Evolutionary conservation across 192 early-diverging fungal genomes (phyloP).

Genomic region (Coemansia biformis): DNA sequence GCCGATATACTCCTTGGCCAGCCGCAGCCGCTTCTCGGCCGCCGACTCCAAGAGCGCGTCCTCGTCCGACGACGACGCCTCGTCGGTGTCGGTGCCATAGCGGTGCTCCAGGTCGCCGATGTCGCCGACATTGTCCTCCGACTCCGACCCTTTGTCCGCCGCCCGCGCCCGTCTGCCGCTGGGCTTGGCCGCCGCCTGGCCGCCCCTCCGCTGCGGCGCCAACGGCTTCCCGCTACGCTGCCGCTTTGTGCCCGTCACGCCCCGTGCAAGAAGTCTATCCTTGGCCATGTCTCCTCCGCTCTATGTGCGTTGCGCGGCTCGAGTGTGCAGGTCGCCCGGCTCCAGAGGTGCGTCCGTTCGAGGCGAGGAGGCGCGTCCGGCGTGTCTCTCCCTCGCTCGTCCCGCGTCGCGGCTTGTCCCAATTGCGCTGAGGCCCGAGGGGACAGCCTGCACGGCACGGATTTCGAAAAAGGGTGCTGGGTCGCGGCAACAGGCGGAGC

Average conservation of each 20-base stretch:
- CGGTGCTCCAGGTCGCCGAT: conserved; percentile 32
- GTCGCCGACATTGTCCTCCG: conserved; percentile 27
- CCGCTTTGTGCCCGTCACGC: conserved; percentile 36
- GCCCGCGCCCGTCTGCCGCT: neutral
- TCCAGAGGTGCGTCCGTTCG: too few species aligned
- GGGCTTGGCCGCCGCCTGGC: neutral
- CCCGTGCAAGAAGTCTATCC: conserved; percentile 40
- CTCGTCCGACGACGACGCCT: conserved; percentile 49
- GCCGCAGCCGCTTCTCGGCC: conserved; percentile 84
- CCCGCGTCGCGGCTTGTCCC: too few species aligned
- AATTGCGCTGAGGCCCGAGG: too few species aligned
- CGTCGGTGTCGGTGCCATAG: conserved; percentile 16
- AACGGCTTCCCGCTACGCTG: conserved; percentile 21
- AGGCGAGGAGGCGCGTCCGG: too few species aligned
- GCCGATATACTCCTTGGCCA: conserved; percentile 89
- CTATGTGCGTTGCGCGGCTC: neutral
- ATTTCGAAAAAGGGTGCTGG: too few species aligned
- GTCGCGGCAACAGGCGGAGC: too few species aligned
- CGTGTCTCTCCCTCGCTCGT: too few species aligned
- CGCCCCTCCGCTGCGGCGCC: neutral
- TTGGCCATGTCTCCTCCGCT: conserved; percentile 18
- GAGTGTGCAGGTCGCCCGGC: too few species aligned
- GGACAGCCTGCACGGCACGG: too few species aligned
- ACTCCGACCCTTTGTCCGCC: conserved; percentile 1
- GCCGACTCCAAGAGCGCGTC: conserved; percentile 78